Conservation (phyloP, 306 rosid genomes). For the Prunus armeniaca region DNA sequence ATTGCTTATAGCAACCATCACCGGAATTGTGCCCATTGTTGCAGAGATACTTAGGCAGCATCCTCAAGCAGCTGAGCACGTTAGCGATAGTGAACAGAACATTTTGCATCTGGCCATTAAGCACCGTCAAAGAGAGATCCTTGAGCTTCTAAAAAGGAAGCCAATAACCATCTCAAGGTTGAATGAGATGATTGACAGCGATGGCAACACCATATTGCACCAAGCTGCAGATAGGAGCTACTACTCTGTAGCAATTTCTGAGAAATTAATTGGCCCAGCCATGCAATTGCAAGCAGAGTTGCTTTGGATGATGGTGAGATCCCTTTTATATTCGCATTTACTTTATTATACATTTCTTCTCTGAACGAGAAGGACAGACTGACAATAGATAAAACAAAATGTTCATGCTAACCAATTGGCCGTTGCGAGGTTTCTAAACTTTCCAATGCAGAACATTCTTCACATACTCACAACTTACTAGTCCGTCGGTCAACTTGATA, state of each 20-base stretch:
- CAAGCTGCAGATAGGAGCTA: neutral
- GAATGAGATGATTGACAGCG: neutral
- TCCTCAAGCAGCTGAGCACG: neutral
- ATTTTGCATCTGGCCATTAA: conserved; percentile 5
- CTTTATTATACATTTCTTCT: no score
- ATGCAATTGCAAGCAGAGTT: neutral
- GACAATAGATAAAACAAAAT: neutral
- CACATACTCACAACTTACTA: neutral
- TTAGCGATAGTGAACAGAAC: neutral
- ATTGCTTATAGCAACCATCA: neutral
- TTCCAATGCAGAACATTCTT: neutral
- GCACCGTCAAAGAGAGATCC: neutral
- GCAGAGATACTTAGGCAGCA: neutral
- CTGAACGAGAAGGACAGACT: no score
- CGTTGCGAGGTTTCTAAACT: neutral
- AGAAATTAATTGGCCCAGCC: neutral
- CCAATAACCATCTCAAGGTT: neutral
- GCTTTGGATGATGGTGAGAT: neutral
- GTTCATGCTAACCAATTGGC: neutral
- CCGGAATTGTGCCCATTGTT: neutral
- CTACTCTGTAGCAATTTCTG: neutral
- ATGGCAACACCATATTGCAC: conserved; percentile 8
- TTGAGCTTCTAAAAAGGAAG: neutral
- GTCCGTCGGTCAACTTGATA: neutral
- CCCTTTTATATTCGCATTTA: neutral